Percentiles rank a stretch among this genome's conserved stretches.
These are phyloP conservation scores for Helicocarpus griseus DNA, from an alignment of 2,329 filamentous ascomycete genomes.

Conservation along the genomic window DNA sequence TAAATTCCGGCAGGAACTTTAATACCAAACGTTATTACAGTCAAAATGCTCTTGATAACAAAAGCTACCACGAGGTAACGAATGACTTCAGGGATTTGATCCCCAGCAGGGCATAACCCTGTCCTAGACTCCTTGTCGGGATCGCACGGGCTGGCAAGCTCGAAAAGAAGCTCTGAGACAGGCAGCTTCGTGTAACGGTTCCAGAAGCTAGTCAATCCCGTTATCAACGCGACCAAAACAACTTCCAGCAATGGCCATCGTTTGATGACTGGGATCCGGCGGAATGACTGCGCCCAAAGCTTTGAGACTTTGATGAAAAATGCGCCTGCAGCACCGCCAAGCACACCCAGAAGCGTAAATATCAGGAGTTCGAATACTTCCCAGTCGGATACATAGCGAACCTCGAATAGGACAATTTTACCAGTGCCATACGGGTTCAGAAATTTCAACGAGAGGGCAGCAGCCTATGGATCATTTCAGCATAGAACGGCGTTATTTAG, in stretches of 20 bases:
- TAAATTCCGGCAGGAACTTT: constrained; percentile 97
- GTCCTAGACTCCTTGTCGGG: constrained; percentile 53
- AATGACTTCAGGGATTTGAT: constrained; percentile 72
- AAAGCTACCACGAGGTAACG: constrained; percentile 66
- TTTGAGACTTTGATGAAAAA: constrained; percentile 94
- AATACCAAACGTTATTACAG: constrained; percentile 86
- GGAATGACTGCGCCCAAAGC: constrained; percentile 81
- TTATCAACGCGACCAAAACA: constrained; percentile 72
- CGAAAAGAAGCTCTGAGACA: constrained; percentile 82
- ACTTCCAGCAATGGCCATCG: constrained; percentile 78
- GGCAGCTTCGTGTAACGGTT: constrained; percentile 81
- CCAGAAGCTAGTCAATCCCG: constrained; percentile 84
- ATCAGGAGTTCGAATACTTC: constrained; percentile 79
- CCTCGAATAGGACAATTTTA: constrained; percentile 95
- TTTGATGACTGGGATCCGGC: constrained; percentile 72
- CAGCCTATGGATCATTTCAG: constrained; percentile 31
- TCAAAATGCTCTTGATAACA: constrained; percentile 79
- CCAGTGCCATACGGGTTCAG: constrained; percentile 91
- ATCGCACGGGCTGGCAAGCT: constrained; percentile 81
- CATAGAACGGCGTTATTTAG: background rate
- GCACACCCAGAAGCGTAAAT: constrained; percentile 75
- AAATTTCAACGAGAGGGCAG: constrained; percentile 85
- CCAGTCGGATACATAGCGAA: constrained; percentile 86
- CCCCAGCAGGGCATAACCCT: constrained; percentile 67
- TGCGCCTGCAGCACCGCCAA: constrained; percentile 77